These are phyloP conservation scores for Medicago ruthenica DNA, from an alignment of 306 rosid genomes.

Conservation along the genomic window DNA sequence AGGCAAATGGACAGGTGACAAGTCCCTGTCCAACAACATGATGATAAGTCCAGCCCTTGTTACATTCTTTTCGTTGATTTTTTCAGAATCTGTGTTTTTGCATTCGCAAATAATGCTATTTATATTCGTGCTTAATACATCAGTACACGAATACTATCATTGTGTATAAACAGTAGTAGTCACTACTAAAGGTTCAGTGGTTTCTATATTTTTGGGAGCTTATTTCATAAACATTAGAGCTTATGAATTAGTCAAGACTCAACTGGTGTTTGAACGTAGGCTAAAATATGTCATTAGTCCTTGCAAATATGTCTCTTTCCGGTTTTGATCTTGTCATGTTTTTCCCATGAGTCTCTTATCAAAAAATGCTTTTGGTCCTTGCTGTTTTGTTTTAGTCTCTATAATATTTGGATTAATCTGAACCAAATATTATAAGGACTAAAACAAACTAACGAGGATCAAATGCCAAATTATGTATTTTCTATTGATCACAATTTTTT, in stretches of 20 bases:
- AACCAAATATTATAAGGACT: background rate
- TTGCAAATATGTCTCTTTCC: background rate
- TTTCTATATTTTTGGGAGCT: constrained; percentile 22
- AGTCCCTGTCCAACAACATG: background rate
- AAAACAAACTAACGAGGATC: background rate
- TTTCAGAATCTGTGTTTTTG: background rate
- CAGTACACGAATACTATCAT: constrained; percentile 3
- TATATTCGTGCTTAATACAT: constrained; percentile 1
- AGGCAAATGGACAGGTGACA: background rate
- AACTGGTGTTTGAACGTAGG: background rate
- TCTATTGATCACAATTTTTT: background rate
- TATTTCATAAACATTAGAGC: constrained; percentile 1
- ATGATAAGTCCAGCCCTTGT: background rate
- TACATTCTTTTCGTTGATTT: background rate
- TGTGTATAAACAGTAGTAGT: constrained; percentile 15
- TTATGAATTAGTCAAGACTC: constrained; percentile 1
- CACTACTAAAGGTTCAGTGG: background rate
- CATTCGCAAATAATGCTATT: constrained; percentile 31
- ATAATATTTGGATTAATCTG: background rate
- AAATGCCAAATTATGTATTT: background rate
- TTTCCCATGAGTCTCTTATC: background rate
- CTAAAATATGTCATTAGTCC: background rate
- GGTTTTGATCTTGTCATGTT: background rate
- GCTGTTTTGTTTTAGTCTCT: background rate
- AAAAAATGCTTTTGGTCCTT: background rate